Percentiles rank a stretch among this genome's conserved stretches.
These are phyloP conservation scores for Solanum peruvianum DNA, from an alignment of 257 asterid species.

Conservation along the genomic window DNA sequence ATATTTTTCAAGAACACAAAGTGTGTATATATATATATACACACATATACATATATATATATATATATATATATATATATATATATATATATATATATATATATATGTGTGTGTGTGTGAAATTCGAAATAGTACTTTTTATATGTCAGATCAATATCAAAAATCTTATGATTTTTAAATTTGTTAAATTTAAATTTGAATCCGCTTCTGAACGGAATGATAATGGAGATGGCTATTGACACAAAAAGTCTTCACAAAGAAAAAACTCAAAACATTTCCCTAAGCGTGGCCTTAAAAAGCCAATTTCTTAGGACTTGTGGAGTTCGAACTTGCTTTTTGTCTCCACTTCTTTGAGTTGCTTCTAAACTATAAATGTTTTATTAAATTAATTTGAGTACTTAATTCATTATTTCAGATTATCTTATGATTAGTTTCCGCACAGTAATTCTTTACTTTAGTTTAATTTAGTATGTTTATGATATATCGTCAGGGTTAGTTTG, in stretches of 20 bases:
- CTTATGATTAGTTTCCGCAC: too few species aligned
- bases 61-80: not conserved
- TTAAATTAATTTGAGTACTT: not conserved
- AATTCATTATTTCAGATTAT: too few species aligned
- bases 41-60: too few species aligned
- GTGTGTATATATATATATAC: not conserved
- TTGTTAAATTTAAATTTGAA: not conserved
- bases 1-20: not conserved
- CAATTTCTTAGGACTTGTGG: slow-evolving; percentile 8
- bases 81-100: not conserved
- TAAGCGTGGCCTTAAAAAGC: slow-evolving; percentile 18
- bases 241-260: slow-evolving; percentile 7
- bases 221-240: not conserved
- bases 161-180: not conserved
- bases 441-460: too few species aligned
- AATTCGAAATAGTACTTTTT: not conserved
- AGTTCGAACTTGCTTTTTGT: not conserved
- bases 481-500: too few species aligned
- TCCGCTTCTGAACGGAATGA: not conserved
- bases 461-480: too few species aligned
- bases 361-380: not conserved
- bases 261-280: not conserved
- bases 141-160: not conserved
- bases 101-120: too few species aligned
- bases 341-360: not conserved